Conservation (phyloP, 2,329 filamentous ascomycete species). For the Pyricularia sp. region DNA sequence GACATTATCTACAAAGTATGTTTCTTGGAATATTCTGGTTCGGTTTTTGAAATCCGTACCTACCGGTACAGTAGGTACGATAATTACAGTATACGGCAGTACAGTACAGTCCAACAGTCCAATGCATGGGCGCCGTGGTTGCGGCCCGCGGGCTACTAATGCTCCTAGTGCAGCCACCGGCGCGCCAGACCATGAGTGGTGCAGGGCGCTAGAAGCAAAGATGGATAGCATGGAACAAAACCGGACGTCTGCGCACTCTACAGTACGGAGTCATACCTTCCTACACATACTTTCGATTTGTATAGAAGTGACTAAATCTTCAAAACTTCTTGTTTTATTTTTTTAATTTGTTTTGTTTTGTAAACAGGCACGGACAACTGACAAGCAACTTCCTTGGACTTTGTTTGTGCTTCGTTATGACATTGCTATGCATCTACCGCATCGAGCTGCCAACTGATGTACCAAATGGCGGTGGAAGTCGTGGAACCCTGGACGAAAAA, state of each 20-base stretch:
- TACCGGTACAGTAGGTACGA: neutral
- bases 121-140: neutral
- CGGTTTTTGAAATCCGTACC: neutral
- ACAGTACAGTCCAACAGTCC: too few species aligned
- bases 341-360: neutral
- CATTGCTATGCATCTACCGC: neutral
- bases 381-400: neutral
- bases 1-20: constrained; percentile 1
- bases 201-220: neutral
- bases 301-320: neutral
- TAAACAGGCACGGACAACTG: neutral
- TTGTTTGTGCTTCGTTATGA: neutral
- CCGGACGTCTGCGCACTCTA: neutral
- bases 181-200: constrained; percentile 1
- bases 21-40: neutral
- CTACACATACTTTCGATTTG: neutral
- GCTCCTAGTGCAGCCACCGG: constrained; percentile 1
- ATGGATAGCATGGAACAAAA: neutral
- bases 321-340: neutral
- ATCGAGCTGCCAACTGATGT: neutral
- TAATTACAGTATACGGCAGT: neutral
- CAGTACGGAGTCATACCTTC: neutral
- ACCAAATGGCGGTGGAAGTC: constrained; percentile 3
- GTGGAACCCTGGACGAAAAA: neutral
- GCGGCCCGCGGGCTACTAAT: neutral